These are phyloP conservation scores for Maudiozyma saulgeensis DNA, from an alignment of 805 yeast genomes.

Conservation along the genomic window DNA sequence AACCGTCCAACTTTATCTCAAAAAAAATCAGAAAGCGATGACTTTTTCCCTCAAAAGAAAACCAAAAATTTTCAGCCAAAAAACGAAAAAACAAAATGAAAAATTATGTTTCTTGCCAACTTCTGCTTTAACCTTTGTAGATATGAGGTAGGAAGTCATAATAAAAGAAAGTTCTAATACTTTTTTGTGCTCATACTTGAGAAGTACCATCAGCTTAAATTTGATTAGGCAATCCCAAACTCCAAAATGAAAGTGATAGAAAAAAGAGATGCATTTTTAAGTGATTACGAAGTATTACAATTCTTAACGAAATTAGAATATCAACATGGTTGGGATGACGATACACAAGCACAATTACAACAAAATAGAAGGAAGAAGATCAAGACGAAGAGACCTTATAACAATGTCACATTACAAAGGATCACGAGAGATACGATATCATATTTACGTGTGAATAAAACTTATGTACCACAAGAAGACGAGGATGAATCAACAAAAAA, in stretches of 20 bases:
- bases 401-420: conserved; percentile 30
- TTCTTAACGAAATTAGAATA: conserved; percentile 38
- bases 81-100: too few species aligned
- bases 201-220: too few species aligned
- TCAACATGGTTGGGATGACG: conserved; percentile 29
- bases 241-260: conserved; percentile 34
- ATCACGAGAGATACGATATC: conserved; percentile 28
- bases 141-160: too few species aligned
- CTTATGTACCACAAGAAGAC: conserved; percentile 11
- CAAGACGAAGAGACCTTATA: conserved; percentile 22
- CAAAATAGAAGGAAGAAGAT: conserved; percentile 18
- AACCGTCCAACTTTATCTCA: too few species aligned
- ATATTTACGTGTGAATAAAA: conserved; percentile 18
- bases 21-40: too few species aligned
- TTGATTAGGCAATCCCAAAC: not conserved
- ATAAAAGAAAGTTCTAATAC: too few species aligned
- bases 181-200: too few species aligned
- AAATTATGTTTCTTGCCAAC: too few species aligned
- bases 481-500: conserved; percentile 9
- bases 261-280: conserved; percentile 43
- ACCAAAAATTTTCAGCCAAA: too few species aligned
- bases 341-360: conserved; percentile 7
- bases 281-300: conserved; percentile 47
- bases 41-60: too few species aligned
- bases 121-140: too few species aligned